A percentile compares a stretch with the other conserved stretches of the same genome.
Conservation (phyloP, 495 filamentous ascomycete species). For the Aspergillus leporis region DNA sequence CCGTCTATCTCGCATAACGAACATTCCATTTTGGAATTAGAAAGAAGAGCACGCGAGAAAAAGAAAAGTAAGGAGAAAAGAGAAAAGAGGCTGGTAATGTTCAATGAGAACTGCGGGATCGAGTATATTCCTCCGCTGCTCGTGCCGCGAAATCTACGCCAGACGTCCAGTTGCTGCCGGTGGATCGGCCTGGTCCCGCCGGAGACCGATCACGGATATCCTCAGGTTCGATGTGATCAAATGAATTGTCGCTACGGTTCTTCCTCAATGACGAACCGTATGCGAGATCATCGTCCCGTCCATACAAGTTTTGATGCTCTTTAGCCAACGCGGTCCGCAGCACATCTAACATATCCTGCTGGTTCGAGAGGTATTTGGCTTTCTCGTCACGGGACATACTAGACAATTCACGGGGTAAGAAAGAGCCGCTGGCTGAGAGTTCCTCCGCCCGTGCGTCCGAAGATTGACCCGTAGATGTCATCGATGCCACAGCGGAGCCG, state of each 20-base stretch:
- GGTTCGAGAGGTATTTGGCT: conserved; percentile 66
- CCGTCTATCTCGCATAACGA: background rate
- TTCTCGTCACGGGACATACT: conserved; percentile 59
- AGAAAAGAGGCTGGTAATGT: background rate
- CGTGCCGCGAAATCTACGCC: conserved; percentile 35
- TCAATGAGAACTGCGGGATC: conserved; percentile 14
- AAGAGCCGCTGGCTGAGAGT: conserved; percentile 56
- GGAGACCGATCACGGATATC: conserved; percentile 49
- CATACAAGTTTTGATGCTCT: conserved; percentile 59
- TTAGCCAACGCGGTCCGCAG: conserved; percentile 73
- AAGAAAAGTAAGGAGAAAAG: background rate
- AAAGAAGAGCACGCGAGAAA: background rate
- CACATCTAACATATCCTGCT: conserved; percentile 69
- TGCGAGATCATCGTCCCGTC: conserved; percentile 47
- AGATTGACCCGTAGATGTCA: conserved; percentile 42
- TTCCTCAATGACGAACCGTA: conserved; percentile 58
- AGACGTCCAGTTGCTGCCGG: conserved; percentile 36
- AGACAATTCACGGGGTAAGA: conserved; percentile 67
- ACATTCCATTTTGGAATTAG: background rate
- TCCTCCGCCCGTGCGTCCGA: conserved; percentile 53
- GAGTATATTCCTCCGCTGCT: conserved; percentile 27
- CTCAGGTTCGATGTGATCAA: conserved; percentile 79
- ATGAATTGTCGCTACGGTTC: conserved; percentile 75
- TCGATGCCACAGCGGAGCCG: conserved; percentile 62
- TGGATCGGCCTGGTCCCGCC: conserved; percentile 18